Base-by-base conservation (phyloP, 768 basidiomycete genomes). In the Pleurotus djamor region DNA sequence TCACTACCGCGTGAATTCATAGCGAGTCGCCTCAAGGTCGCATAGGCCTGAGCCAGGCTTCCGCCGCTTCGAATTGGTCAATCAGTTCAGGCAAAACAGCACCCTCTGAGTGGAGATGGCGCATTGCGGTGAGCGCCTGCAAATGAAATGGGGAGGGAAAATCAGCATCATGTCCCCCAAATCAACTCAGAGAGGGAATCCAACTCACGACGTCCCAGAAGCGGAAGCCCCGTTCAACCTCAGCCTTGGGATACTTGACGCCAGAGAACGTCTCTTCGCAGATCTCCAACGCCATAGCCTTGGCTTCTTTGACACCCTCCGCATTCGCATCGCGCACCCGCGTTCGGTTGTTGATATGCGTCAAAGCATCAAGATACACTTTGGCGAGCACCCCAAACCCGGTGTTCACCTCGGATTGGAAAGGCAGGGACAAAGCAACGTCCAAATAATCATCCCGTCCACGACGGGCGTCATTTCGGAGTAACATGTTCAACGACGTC, bases 301-400 rank as follows among this genome's bases (percentile, higher is more conserved):
- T 98, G 50, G 88, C 91, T 65, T 92, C 87, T 67, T 75, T 81
- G 57, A 96, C 92, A 16, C 88, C 89, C 61, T 89, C 88, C 58
- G 84, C 88, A 65, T 90, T 84, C 38, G 88, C 83, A 69, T 91
- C 90, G 34, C 85, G 83, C 61, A 93, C 88, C 57, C 92, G 79
- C 68, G 84, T 83, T 28, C 89, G 83, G 59, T 88, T 87, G 72
- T 94, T 94, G 68, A 95, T 80, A 71, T 94, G 90, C 48, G 92
- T 94, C 51, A 95, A 83, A 55, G 94, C 92, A 67, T 97, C 96
- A 66, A 98, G 78, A 77, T 97, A 96, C 37, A 96, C 95, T 79
- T 98, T 99, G 13, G 92, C 94, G 17, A 99, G 83, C 63, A 99
- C 92, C 3, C 97, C 97, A 73, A 98, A 98, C 16, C 96, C 97